Evolutionary conservation across 1,139 yeast genomes (phyloP).

Genomic region (Taphrina populina): DNA sequence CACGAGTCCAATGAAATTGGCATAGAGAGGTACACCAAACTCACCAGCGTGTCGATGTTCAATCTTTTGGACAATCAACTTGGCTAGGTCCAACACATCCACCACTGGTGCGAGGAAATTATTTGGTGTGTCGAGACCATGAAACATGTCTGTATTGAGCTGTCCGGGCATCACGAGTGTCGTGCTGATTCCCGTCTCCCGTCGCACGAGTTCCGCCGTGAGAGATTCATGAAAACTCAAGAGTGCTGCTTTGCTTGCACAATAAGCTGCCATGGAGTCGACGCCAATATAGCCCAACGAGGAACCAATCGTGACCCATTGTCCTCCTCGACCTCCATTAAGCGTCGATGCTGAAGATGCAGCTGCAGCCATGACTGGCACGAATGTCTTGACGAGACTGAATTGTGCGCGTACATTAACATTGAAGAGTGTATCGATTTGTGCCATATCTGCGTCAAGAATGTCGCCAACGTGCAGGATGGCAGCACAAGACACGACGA

Average conservation of each 20-base stretch:
- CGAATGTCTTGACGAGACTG: constrained; percentile 64
- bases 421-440: constrained; percentile 50
- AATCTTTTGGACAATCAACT: constrained; percentile 56
- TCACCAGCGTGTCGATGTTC: constrained; percentile 66
- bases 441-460: constrained; percentile 53
- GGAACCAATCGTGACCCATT: constrained; percentile 75
- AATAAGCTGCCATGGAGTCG: constrained; percentile 57
- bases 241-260: constrained; percentile 85
- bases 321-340: constrained; percentile 50
- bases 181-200: constrained; percentile 64
- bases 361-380: constrained; percentile 70
- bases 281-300: constrained; percentile 61
- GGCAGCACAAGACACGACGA: constrained; percentile 82
- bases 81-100: constrained; percentile 65
- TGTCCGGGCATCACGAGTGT: constrained; percentile 86
- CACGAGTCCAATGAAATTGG: constrained; percentile 66
- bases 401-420: constrained; percentile 71
- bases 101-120: constrained; percentile 75
- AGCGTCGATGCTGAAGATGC: neutral
- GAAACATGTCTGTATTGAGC: constrained; percentile 68
- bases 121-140: constrained; percentile 69
- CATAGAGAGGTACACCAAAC: constrained; percentile 71
- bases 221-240: constrained; percentile 81
- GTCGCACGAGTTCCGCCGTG: constrained; percentile 65
- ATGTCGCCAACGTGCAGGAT: constrained; percentile 58